Evolutionary conservation across 768 basidiomycete species (phyloP).

Genomic region (Podaxis sp.): DNA sequence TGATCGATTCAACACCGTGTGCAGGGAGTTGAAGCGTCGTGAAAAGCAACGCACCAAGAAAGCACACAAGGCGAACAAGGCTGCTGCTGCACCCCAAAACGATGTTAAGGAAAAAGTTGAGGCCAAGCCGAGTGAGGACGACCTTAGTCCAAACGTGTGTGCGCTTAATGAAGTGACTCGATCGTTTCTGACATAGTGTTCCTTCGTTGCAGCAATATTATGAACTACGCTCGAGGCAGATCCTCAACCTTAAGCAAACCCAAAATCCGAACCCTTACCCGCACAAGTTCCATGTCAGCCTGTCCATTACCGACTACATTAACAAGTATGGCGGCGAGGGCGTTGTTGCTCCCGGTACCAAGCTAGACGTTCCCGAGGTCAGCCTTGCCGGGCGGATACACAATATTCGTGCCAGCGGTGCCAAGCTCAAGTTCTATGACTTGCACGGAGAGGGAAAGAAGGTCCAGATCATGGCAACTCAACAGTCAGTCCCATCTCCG

Average conservation of each 20-base stretch:
- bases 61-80: conserved; percentile 67
- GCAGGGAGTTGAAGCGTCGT: conserved; percentile 93
- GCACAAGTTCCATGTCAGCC: conserved; percentile 94
- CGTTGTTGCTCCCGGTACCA: conserved; percentile 64
- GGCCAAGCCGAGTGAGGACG: conserved; percentile 66
- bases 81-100: conserved; percentile 37
- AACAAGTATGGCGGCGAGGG: conserved; percentile 71
- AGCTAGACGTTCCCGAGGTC: conserved; percentile 57
- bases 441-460: conserved; percentile 89
- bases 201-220: conserved; percentile 84
- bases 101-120: conserved; percentile 41
- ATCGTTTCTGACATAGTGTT: neutral
- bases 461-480: conserved; percentile 93
- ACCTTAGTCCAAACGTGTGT: conserved; percentile 89
- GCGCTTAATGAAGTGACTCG: conserved; percentile 5
- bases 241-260: conserved; percentile 81
- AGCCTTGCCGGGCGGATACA: conserved; percentile 89
- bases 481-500: conserved; percentile 53
- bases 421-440: conserved; percentile 93
- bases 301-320: conserved; percentile 75
- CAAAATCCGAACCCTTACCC: conserved; percentile 94
- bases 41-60: conserved; percentile 86
- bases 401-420: conserved; percentile 78
- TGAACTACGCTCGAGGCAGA: conserved; percentile 87
- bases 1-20: conserved; percentile 22